These are phyloP conservation scores for Irpex lacteus DNA, from an alignment of 1,284 basidiomycete genomes.

Conservation along the genomic window DNA sequence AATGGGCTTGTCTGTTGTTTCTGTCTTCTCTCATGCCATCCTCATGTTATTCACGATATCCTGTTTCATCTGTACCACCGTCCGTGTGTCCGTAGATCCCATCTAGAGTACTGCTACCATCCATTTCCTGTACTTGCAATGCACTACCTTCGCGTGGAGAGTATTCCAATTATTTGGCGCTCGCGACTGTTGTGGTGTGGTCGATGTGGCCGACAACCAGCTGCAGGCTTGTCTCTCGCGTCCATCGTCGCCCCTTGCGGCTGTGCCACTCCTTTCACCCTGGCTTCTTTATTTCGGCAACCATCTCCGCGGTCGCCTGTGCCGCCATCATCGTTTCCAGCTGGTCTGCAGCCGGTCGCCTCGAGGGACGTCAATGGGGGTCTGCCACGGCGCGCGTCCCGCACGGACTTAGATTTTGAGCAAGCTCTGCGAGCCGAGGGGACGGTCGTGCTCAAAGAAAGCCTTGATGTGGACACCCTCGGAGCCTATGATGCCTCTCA, in stretches of 20 bases:
- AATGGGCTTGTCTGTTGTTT: conserved; percentile 16
- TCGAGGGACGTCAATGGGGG: conserved; percentile 43
- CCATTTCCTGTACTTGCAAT: conserved; percentile 1
- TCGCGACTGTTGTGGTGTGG: background rate
- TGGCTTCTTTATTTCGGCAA: conserved; percentile 34
- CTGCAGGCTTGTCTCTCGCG: conserved; percentile 2
- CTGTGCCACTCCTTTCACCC: conserved; percentile 9
- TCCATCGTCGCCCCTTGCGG: conserved; percentile 4
- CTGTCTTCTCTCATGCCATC: conserved; percentile 17
- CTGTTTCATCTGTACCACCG: conserved; percentile 26
- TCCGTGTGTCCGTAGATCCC: conserved; percentile 19
- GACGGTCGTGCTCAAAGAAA: conserved; percentile 66
- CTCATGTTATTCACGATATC: conserved; percentile 19
- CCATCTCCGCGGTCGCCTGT: conserved; percentile 44
- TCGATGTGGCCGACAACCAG: background rate
- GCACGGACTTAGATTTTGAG: conserved; percentile 78
- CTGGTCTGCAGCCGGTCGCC: conserved; percentile 52
- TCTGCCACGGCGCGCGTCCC: conserved; percentile 44
- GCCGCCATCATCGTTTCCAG: conserved; percentile 46
- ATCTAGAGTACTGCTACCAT: conserved; percentile 8
- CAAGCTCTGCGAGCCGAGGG: conserved; percentile 61
- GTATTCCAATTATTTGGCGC: background rate
- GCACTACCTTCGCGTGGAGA: background rate
- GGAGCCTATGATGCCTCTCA: conserved; percentile 44
- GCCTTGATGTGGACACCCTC: conserved; percentile 62